A percentile compares a stretch with the other conserved stretches of the same genome.
phyloP scores from a whole-genome alignment of 179 eudicot genomes.

The Gypsophila paniculata region DNA sequence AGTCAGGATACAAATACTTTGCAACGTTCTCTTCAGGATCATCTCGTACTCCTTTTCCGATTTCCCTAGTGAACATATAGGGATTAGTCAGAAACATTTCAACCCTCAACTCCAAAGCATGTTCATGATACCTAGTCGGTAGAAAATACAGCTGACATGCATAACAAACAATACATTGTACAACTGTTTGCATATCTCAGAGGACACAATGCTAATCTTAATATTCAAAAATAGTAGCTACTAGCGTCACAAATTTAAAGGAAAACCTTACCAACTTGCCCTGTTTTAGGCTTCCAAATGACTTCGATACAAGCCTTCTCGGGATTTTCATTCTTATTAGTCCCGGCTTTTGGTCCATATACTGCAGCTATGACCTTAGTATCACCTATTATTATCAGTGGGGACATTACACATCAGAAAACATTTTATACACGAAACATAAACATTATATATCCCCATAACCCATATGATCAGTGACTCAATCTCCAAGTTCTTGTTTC shows the following conservation, averaged over 20 bases:
- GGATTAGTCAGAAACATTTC: slow-evolving; percentile 2
- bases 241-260: background rate
- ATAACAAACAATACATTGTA: too few species aligned
- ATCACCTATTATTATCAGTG: slow-evolving; percentile 50
- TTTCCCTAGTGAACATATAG: slow-evolving; percentile 48
- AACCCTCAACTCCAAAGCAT: background rate
- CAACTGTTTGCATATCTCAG: background rate
- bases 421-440: background rate
- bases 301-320: slow-evolving; percentile 92
- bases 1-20: slow-evolving; percentile 78
- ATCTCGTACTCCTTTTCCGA: slow-evolving; percentile 76
- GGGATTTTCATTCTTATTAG: slow-evolving; percentile 89
- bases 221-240: background rate
- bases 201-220: background rate
- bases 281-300: slow-evolving; percentile 92
- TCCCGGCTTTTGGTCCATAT: slow-evolving; percentile 91
- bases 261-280: slow-evolving; percentile 61
- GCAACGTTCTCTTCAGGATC: slow-evolving; percentile 82
- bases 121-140: background rate
- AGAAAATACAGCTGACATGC: background rate
- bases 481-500: background rate
- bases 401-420: background rate
- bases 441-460: background rate
- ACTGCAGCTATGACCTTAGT: slow-evolving; percentile 88
- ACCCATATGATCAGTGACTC: background rate